phyloP scores from a whole-genome alignment of 2,329 filamentous ascomycete species.

The Lasiodiplodia sp. region DNA sequence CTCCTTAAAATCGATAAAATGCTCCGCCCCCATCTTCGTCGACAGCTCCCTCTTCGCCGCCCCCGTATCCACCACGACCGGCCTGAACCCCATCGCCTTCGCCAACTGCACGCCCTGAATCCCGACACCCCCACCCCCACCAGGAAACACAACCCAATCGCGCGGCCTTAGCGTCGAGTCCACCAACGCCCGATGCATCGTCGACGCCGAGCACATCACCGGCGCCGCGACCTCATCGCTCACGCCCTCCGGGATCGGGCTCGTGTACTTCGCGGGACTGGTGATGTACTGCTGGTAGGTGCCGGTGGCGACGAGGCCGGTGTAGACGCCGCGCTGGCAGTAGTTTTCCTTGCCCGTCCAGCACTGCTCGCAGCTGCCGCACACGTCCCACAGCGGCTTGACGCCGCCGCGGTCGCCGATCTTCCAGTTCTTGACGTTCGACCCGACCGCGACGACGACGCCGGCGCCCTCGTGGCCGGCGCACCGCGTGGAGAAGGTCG shows the following conservation, averaged over 20 bases:
- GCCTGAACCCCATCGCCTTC: conserved; percentile 59
- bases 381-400: conserved; percentile 61
- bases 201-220: conserved; percentile 54
- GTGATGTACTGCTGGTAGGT: conserved; percentile 67
- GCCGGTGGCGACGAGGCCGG: conserved; percentile 51
- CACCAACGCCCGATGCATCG: conserved; percentile 64
- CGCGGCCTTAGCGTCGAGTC: conserved; percentile 59
- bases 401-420: conserved; percentile 62
- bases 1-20: conserved; percentile 38
- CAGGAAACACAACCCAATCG: conserved; percentile 63
- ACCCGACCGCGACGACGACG: conserved; percentile 63
- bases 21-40: conserved; percentile 17
- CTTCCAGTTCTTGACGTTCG: conserved; percentile 58
- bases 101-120: conserved; percentile 62
- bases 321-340: conserved; percentile 55
- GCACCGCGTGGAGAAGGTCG: conserved; percentile 51
- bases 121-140: conserved; percentile 63
- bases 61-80: conserved; percentile 58
- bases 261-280: conserved; percentile 62
- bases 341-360: conserved; percentile 62
- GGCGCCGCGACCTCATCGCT: conserved; percentile 45
- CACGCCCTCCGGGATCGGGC: conserved; percentile 34
- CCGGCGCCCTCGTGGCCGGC: conserved; percentile 66
- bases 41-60: conserved; percentile 38
- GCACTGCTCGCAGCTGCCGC: conserved; percentile 59